Evolutionary conservation across 2,329 filamentous ascomycete genomes (phyloP).

Genomic region (Fusarium sacchari): DNA sequence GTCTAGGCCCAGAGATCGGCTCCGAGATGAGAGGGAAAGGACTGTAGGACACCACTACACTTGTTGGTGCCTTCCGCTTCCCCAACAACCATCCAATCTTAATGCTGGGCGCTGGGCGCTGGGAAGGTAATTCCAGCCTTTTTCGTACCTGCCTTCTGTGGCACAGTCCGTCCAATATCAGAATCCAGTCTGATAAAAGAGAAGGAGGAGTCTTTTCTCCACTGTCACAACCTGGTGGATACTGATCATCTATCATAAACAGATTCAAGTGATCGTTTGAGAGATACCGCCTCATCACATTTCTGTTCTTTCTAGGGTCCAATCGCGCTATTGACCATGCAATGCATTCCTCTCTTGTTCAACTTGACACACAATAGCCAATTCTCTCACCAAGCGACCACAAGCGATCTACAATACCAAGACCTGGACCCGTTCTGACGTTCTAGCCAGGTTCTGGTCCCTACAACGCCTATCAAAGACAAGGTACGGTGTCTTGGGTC

Average conservation of each 20-base stretch:
- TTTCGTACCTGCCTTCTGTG: slow-evolving; percentile 28
- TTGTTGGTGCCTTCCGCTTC: background rate
- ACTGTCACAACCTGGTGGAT: background rate
- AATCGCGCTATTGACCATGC: background rate
- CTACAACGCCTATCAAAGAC: slow-evolving; percentile 1
- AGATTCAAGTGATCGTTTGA: background rate
- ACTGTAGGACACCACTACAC: background rate
- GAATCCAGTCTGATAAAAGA: background rate
- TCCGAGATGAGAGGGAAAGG: slow-evolving; percentile 12
- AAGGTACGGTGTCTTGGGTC: background rate
- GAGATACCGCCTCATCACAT: background rate
- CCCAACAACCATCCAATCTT: slow-evolving; percentile 9
- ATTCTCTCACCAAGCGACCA: background rate
- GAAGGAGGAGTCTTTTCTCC: background rate
- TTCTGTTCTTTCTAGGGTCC: background rate
- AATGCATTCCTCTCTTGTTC: background rate
- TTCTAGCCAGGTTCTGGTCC: slow-evolving; percentile 23
- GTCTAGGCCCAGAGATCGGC: slow-evolving; percentile 17
- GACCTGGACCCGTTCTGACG: slow-evolving; percentile 14
- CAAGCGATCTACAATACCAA: slow-evolving; percentile 22
- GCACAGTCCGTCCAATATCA: slow-evolving; percentile 2
- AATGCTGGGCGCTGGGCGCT: background rate
- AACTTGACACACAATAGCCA: background rate
- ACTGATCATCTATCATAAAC: background rate
- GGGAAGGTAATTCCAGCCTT: background rate